Conservation (phyloP, 192 early-diverging fungal species). For the Coemansia guatemalensis region DNA sequence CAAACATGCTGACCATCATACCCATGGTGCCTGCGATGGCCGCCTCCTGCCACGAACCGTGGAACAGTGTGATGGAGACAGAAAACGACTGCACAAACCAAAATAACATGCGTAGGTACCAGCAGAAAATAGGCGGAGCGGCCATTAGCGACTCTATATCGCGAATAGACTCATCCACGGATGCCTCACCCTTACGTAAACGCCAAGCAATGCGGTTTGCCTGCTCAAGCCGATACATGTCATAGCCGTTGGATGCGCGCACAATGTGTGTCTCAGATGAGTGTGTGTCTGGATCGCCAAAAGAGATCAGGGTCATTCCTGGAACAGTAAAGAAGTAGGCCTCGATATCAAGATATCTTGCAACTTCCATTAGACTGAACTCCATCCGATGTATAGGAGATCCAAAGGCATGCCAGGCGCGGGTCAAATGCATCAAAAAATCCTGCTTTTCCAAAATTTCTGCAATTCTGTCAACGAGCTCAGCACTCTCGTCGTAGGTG, state of each 20-base stretch:
- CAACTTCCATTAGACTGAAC: conserved; percentile 56
- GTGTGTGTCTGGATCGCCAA: conserved; percentile 65
- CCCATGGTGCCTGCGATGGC: conserved; percentile 48
- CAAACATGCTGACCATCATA: conserved; percentile 54
- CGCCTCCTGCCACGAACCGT: conserved; percentile 62
- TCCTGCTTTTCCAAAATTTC: conserved; percentile 64
- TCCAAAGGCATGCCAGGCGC: conserved; percentile 63
- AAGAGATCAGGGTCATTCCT: conserved; percentile 63
- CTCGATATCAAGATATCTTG: conserved; percentile 57
- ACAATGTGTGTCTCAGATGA: conserved; percentile 73
- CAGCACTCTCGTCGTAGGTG: conserved; percentile 8
- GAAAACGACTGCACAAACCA: conserved; percentile 57
- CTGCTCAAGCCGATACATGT: conserved; percentile 62
- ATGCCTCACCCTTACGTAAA: conserved; percentile 56
- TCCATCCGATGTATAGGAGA: conserved; percentile 65
- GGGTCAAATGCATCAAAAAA: conserved; percentile 59
- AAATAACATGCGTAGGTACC: conserved; percentile 53
- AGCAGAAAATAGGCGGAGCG: conserved; percentile 45
- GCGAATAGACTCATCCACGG: conserved; percentile 60
- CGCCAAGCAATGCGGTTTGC: conserved; percentile 60
- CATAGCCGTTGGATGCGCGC: conserved; percentile 54
- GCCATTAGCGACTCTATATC: conserved; percentile 56
- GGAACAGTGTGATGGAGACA: conserved; percentile 60
- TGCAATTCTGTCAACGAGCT: conserved; percentile 52
- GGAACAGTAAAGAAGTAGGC: conserved; percentile 64